phyloP scores from a whole-genome alignment of 2,329 filamentous ascomycete species.

The Pseudocercospora fuligena region DNA sequence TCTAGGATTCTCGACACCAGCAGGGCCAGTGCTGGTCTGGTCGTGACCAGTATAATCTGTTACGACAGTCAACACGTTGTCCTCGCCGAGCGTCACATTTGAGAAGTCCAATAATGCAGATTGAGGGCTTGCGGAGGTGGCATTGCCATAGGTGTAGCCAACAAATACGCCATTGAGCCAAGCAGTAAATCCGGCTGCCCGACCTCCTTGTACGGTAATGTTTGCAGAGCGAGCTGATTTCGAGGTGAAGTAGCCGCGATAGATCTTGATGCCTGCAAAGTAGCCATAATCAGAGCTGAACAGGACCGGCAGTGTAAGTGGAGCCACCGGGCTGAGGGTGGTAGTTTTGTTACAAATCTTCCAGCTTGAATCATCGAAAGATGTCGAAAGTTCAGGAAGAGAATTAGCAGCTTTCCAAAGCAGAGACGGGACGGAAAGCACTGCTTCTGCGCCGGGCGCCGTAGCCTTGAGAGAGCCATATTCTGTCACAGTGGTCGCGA shows the following conservation, averaged over 20 bases:
- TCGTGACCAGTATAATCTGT: slow-evolving; percentile 67
- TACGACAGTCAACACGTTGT: slow-evolving; percentile 60
- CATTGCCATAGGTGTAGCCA: slow-evolving; percentile 60
- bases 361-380: slow-evolving; percentile 57
- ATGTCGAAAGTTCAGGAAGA: slow-evolving; percentile 52
- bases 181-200: slow-evolving; percentile 59
- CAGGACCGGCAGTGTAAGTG: slow-evolving; percentile 47
- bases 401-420: slow-evolving; percentile 56
- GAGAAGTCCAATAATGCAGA: slow-evolving; percentile 56
- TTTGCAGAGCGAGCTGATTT: slow-evolving; percentile 43
- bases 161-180: slow-evolving; percentile 63
- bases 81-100: slow-evolving; percentile 48
- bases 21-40: slow-evolving; percentile 55
- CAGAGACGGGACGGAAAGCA: slow-evolving; percentile 46
- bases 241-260: slow-evolving; percentile 48
- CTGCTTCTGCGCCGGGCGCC: slow-evolving; percentile 33
- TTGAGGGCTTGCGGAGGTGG: slow-evolving; percentile 44
- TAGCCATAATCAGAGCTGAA: slow-evolving; percentile 50
- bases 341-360: slow-evolving; percentile 43
- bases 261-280: slow-evolving; percentile 48
- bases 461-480: slow-evolving; percentile 45
- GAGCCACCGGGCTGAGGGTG: slow-evolving; percentile 44
- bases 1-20: slow-evolving; percentile 56
- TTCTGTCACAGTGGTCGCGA: slow-evolving; percentile 39
- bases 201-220: slow-evolving; percentile 59